Evolutionary conservation across 768 basidiomycete species (phyloP).

Genomic region (Termitomyces heimii): DNA sequence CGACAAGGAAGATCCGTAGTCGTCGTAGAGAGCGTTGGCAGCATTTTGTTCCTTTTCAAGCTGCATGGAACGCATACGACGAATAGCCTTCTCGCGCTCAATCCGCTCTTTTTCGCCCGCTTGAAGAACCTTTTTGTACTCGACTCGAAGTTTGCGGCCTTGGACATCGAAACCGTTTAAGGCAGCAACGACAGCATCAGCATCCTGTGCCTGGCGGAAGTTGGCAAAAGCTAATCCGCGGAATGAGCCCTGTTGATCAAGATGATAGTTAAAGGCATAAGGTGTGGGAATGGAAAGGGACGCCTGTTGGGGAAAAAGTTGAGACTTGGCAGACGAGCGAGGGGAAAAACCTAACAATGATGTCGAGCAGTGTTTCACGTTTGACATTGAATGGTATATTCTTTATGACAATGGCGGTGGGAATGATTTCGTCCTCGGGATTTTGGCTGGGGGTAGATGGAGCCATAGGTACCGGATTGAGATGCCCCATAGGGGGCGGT

Average conservation of each 20-base stretch:
- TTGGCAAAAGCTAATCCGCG: conserved; percentile 98
- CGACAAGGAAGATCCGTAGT: conserved; percentile 60
- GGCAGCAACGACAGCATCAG: conserved; percentile 92
- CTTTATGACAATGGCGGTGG: conserved; percentile 99
- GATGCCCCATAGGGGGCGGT: conserved; percentile 49
- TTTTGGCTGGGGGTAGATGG: conserved; percentile 47
- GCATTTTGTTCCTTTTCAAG: conserved; percentile 71
- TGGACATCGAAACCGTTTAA: conserved; percentile 95
- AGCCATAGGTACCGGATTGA: conserved; percentile 37
- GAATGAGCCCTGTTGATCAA: conserved; percentile 94
- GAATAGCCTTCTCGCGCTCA: conserved; percentile 96
- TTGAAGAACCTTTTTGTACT: conserved; percentile 99
- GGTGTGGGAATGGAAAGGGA: conserved; percentile 93
- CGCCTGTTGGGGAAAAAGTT: conserved; percentile 40
- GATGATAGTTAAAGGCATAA: conserved; percentile 99
- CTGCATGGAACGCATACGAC: conserved; percentile 97
- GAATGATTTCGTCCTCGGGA: conserved; percentile 89
- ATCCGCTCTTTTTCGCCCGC: conserved; percentile 99
- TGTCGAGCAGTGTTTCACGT: conserved; percentile 91
- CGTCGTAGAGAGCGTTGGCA: conserved; percentile 54
- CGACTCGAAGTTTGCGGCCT: conserved; percentile 95
- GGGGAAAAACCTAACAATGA: conserved; percentile 69
- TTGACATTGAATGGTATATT: conserved; percentile 99
- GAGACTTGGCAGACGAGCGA: not conserved
- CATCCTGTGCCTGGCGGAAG: conserved; percentile 86